Evolutionary conservation across 768 basidiomycete genomes (phyloP).

Genomic region (Lactifluus piperatus): DNA sequence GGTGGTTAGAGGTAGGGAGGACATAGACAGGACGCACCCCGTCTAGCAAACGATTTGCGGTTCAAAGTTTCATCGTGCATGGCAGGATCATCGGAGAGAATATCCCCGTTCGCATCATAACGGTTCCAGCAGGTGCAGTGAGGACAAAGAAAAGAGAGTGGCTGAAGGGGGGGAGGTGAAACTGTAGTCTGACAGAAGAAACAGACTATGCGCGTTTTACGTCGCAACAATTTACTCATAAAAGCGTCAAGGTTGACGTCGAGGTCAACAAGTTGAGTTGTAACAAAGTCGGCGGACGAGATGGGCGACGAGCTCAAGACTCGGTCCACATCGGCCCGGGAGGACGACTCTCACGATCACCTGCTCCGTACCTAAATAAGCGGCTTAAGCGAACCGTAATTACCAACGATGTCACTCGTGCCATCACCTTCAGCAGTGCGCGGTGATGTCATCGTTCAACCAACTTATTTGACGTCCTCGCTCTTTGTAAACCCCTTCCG

Average conservation of each 20-base stretch:
- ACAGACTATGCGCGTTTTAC: slow-evolving; percentile 41
- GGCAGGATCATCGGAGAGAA: slow-evolving; percentile 78
- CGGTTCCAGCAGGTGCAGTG: slow-evolving; percentile 69
- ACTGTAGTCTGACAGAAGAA: slow-evolving; percentile 59
- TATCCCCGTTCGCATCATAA: slow-evolving; percentile 62
- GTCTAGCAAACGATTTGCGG: slow-evolving; percentile 53
- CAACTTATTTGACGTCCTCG: slow-evolving; percentile 71
- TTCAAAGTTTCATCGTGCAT: slow-evolving; percentile 81
- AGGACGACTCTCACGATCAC: too few species aligned
- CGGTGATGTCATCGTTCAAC: slow-evolving; percentile 60
- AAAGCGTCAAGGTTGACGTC: background rate
- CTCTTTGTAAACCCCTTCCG: slow-evolving; percentile 57
- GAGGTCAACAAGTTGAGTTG: too few species aligned
- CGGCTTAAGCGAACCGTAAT: too few species aligned
- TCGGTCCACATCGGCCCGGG: background rate
- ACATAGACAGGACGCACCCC: slow-evolving; percentile 40
- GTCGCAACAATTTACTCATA: slow-evolving; percentile 41
- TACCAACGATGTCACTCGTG: slow-evolving; percentile 30
- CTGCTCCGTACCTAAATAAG: too few species aligned
- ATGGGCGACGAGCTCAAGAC: too few species aligned
- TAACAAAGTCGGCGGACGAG: too few species aligned
- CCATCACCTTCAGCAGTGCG: slow-evolving; percentile 50
- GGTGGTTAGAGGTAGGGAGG: background rate
- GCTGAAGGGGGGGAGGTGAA: slow-evolving; percentile 36
- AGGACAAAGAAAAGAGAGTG: slow-evolving; percentile 54